A percentile compares a stretch with the other conserved stretches of the same genome.
phyloP scores from a whole-genome alignment of 2,329 filamentous ascomycete species.

The Botrytis byssoidea region DNA sequence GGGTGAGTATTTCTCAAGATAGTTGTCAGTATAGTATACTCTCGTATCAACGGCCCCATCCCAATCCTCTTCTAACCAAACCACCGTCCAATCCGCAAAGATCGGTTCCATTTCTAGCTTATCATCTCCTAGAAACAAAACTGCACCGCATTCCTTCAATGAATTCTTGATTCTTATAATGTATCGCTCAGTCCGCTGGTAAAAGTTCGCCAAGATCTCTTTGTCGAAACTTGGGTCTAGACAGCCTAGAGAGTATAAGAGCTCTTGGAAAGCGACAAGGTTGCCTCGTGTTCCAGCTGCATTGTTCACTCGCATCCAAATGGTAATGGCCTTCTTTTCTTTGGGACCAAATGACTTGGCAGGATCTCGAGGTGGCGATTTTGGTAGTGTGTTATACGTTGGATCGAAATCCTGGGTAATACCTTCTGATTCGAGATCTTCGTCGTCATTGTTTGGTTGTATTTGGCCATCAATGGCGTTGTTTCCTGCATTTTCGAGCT shows the following conservation, averaged over 20 bases:
- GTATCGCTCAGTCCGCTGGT: neutral
- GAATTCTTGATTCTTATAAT: neutral
- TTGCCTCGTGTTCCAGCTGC: neutral
- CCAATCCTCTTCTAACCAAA: slow-evolving; percentile 9
- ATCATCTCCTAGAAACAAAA: neutral
- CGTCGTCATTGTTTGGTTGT: neutral
- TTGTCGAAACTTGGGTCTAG: slow-evolving; percentile 4
- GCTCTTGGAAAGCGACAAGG: neutral
- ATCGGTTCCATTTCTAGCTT: neutral
- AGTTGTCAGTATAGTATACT: neutral
- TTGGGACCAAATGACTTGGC: neutral
- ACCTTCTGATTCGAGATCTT: neutral
- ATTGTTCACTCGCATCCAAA: slow-evolving; percentile 2
- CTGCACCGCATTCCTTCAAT: neutral
- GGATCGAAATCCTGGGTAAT: neutral
- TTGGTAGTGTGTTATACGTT: too few species aligned
- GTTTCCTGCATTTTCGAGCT: neutral
- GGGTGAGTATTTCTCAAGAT: neutral
- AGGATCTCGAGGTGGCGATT: neutral
- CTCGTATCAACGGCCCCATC: slow-evolving; percentile 7
- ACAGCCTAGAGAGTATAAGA: neutral
- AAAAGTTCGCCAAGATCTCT: neutral
- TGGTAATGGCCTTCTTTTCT: neutral
- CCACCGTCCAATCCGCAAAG: slow-evolving; percentile 7
- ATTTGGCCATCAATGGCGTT: neutral